These are phyloP conservation scores for Castanea mollissima DNA, from an alignment of 306 rosid genomes.

Conservation along the genomic window DNA sequence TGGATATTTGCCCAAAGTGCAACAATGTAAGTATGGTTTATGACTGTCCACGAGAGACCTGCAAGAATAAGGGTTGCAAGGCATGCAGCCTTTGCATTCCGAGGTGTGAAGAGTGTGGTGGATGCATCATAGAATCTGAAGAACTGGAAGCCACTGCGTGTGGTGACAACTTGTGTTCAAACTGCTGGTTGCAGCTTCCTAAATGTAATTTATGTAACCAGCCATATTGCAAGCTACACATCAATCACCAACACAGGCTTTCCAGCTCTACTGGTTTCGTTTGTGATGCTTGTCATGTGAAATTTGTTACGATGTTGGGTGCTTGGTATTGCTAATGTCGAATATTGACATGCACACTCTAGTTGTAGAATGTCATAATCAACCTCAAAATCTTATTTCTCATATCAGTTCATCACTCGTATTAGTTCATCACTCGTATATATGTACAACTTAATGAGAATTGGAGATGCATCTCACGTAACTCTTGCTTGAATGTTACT, in stretches of 20 bases:
- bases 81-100: conserved; percentile 68
- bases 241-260: conserved; percentile 24
- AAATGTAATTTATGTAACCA: conserved; percentile 79
- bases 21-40: conserved; percentile 49
- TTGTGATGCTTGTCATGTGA: conserved; percentile 52
- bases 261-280: conserved; percentile 41
- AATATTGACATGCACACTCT: no score
- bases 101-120: conserved; percentile 80
- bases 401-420: no score
- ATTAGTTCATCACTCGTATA: no score
- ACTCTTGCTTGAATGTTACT: no score
- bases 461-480: no score
- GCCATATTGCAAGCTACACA: conserved; percentile 71
- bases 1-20: conserved; percentile 69
- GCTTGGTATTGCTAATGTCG: conserved; percentile 6
- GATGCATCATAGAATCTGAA: conserved; percentile 40
- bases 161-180: conserved; percentile 49
- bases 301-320: conserved; percentile 25
- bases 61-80: conserved; percentile 49
- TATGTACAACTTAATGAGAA: no score
- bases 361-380: not conserved
- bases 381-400: not conserved
- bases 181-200: conserved; percentile 76
- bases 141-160: conserved; percentile 62
- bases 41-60: conserved; percentile 56